Conservation (phyloP, 257 asterid genomes). For the Solanum sitiens region DNA sequence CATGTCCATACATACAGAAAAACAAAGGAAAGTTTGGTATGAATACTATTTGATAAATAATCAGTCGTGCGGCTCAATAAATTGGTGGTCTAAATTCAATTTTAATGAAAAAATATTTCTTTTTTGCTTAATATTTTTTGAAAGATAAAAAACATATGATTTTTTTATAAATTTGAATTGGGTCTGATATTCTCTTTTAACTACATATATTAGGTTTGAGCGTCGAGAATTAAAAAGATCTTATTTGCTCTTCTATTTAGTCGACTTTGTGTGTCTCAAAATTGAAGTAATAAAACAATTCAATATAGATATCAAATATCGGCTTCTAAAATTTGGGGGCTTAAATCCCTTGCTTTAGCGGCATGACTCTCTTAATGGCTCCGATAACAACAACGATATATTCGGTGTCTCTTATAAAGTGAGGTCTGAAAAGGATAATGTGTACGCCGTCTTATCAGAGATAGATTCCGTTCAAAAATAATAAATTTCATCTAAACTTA, state of each 20-base stretch:
- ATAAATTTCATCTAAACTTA: neutral
- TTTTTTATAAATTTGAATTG: too few species aligned
- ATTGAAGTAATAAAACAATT: too few species aligned
- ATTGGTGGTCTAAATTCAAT: neutral
- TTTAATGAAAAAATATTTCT: too few species aligned
- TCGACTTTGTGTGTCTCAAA: neutral
- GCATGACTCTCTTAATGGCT: accelerated
- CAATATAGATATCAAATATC: neutral
- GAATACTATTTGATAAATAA: neutral
- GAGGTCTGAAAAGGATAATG: neutral
- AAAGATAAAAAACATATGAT: too few species aligned
- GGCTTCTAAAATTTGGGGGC: neutral
- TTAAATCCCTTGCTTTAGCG: neutral
- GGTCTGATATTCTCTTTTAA: neutral
- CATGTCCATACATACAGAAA: neutral
- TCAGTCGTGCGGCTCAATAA: accelerated
- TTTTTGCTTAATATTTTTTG: too few species aligned
- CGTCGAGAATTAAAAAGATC: too few species aligned
- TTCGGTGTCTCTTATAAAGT: neutral
- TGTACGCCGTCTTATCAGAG: too few species aligned
- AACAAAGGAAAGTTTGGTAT: constrained; percentile 4
- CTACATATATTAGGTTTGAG: neutral
- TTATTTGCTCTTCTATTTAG: too few species aligned
- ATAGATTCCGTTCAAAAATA: neutral
- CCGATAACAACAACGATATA: neutral